Evolutionary conservation across 1,139 yeast genomes (phyloP), one percentile per base, ranked within the genome.

Genomic region (Hyphopichia burtonii): DNA sequence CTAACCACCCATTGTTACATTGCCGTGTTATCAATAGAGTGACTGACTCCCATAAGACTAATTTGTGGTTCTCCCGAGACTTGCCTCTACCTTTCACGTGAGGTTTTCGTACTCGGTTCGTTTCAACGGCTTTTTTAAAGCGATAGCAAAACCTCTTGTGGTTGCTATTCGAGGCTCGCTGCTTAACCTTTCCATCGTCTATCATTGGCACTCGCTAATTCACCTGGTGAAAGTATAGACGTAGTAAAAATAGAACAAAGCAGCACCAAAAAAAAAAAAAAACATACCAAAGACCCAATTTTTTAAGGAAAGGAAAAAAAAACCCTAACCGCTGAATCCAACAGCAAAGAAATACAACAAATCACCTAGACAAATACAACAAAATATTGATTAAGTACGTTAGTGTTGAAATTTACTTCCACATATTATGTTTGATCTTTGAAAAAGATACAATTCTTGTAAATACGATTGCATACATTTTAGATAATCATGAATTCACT

Each of bases 401-500:
- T n/a, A n/a, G n/a, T n/a, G n/a, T n/a, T n/a, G n/a, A n/a, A n/a
- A n/a, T n/a, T n/a, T n/a, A n/a, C n/a, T n/a, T 14, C 17, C 5
- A 7, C 7, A 25, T 8, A 25, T 25, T 25, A 25, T 25, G 28
- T 25, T 25, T 25, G 11, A 12, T 25, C 28, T 25, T 22, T 25
- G 28, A 25, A 25, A 7, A 25, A 11, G n/a, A 10, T 25, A 9
- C 28, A 9, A 25, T n/a, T 25, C 28, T 25, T 25, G 28, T 25
- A 25, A 25, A 25, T 25, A 25, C 4, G 4, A 8, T 20, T 20
- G 23, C 23, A 20, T 20, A 25, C 28, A 25, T 4, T 7, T 7
- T 25, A 7, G n/a, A 25, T n/a, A 5, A 31, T 16, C 3, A 69
- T 69, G 76, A 70, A 70, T 52, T 67, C 73, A 30, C 59, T 70